Evolutionary conservation across 2,329 filamentous ascomycete genomes (phyloP), one percentile per base, ranked within the genome.

Genomic region (Trichoderma sp.): DNA sequence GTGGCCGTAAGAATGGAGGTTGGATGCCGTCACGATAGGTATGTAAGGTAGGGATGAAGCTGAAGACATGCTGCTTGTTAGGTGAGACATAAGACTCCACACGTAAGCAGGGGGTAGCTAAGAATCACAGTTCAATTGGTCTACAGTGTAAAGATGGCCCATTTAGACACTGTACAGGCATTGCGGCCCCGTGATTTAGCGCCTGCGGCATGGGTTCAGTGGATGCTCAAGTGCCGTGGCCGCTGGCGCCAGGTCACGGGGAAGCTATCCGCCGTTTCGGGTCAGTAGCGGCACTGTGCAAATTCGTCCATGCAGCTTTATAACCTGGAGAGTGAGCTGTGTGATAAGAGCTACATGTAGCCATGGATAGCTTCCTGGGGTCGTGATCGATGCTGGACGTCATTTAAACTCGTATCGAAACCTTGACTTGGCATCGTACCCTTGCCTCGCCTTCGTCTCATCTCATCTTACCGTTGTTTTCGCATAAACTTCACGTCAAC

Each of bases 201-300:
- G 28, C 26, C 62, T 36, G 14, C n/a, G 32, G 43, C 62, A 53
- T 65, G 43, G 43, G 21, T 32, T 21, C 14, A 32, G 62, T 5
- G 7, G 36, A 14, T 2, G 47, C 14, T n/a, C 39, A 43, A 65
- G 39, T 26, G 43, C 39, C 39, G 39, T n/a, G 0, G 47, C 43
- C n/a, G 8, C n/a, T 21, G 43, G 3, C 12, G n/a, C 4, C 18
- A 34, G 30, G 53, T 43, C 34, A 68, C 65, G 65, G 65, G 65
- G 65, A 68, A 68, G 65, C 32, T 24, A 43, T 24, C 65, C 65
- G 65, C 53, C 34, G 65, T 68, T 68, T 68, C 34, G 53, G 53
- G 53, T 68, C 47, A 18, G 47, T 53, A 56, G 30, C 51, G 30
- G 32, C 30, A 28, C 64, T 39, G 64, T 56, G 15, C n/a, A 24